Evolutionary conservation across 2,329 filamentous ascomycete genomes (phyloP).

Genomic region (Furcasterigmium furcatum): DNA sequence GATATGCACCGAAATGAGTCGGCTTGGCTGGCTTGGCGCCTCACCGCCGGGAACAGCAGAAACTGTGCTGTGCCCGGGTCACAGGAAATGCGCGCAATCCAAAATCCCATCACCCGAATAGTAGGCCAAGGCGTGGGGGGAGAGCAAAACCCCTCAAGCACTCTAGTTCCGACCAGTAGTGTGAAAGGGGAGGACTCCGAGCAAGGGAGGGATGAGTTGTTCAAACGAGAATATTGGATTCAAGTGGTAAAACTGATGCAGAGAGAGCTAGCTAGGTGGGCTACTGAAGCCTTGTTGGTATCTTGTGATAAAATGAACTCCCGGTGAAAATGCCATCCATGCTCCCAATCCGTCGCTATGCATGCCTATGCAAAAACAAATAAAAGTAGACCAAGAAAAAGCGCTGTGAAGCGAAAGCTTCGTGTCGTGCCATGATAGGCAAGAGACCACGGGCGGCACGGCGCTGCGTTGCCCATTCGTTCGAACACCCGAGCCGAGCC

Average conservation of each 20-base stretch:
- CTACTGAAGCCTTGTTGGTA: not conserved
- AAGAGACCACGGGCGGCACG: no score
- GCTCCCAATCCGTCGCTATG: not conserved
- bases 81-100: not conserved
- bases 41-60: not conserved
- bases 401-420: not conserved
- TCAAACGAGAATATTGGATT: not conserved
- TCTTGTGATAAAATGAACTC: not conserved
- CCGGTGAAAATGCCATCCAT: not conserved
- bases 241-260: not conserved
- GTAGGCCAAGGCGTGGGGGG: not conserved
- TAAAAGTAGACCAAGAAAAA: not conserved
- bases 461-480: no score
- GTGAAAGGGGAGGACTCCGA: no score
- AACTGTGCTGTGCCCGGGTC: not conserved
- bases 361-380: not conserved
- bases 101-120: not conserved
- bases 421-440: no score
- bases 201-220: no score
- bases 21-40: not conserved
- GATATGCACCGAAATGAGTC: not conserved
- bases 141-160: not conserved
- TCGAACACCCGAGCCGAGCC: no score
- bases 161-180: no score
- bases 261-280: not conserved